Percentiles rank a stretch among this genome's conserved stretches.
phyloP scores from a whole-genome alignment of 2,329 filamentous ascomycete species.

The Penicillium nordicum region DNA sequence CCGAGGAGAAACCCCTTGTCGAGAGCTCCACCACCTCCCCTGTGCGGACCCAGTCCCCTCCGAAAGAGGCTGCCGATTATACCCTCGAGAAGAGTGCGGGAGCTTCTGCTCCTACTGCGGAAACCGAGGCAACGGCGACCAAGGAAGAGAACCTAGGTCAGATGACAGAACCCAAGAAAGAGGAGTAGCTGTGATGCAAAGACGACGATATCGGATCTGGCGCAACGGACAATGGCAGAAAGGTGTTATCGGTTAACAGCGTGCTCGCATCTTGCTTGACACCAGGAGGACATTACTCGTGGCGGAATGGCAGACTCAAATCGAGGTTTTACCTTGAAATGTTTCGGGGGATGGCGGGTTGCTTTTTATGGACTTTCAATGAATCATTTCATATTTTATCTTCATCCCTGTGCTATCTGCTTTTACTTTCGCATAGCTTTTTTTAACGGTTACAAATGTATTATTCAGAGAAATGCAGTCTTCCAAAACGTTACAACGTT shows the following conservation, averaged over 20 bases:
- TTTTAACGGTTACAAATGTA: slow-evolving; percentile 8
- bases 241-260: slow-evolving; percentile 35
- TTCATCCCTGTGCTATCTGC: neutral
- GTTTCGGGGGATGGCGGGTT: neutral
- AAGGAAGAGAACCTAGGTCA: slow-evolving; percentile 13
- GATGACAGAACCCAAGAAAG: slow-evolving; percentile 30
- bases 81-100: slow-evolving; percentile 8
- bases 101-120: slow-evolving; percentile 9
- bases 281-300: slow-evolving; percentile 8
- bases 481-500: neutral
- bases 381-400: slow-evolving; percentile 5
- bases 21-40: slow-evolving; percentile 18
- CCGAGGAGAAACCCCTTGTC: slow-evolving; percentile 18
- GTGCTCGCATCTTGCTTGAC: slow-evolving; percentile 19
- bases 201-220: slow-evolving; percentile 31
- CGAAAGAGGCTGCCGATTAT: slow-evolving; percentile 19
- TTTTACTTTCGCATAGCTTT: slow-evolving; percentile 3
- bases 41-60: slow-evolving; percentile 17
- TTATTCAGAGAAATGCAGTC: slow-evolving; percentile 1
- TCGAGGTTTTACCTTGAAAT: slow-evolving; percentile 1
- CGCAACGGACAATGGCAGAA: slow-evolving; percentile 36
- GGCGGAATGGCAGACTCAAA: slow-evolving; percentile 5
- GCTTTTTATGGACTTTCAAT: slow-evolving; percentile 6
- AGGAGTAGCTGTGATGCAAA: slow-evolving; percentile 25
- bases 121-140: slow-evolving; percentile 12